Base-by-base conservation (phyloP, 1,139 yeast genomes). In the Geotrichum australiense region DNA sequence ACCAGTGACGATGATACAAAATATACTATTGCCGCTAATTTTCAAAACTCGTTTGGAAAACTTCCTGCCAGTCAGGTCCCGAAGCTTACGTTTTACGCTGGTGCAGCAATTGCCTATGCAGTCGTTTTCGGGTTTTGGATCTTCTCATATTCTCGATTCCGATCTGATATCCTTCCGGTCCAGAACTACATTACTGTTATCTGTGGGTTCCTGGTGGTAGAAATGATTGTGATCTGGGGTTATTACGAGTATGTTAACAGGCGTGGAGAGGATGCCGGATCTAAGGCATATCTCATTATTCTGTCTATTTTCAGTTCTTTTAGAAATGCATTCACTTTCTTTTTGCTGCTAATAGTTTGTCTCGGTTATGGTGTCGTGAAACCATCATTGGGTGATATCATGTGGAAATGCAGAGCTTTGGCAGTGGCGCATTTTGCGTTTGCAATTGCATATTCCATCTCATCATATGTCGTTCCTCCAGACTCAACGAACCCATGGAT, bases 351-450 rank as follows among this genome's bases (percentile, higher is more conserved):
- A 49, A 80, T 89, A 54, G 91, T 93, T 46, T 74, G 94, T 14
- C 69, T 89, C 52, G 98, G 98, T 25, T 93, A 89, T 62, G 96
- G 98, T 47, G 91, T 93, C 42, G 98, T 93, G 30, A 63, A 58
- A 54, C 85, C 95, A 40, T 81, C 87, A 52, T 71, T 93, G 48
- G 86, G 87, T 41, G 76, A 74, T 47, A 60, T 75, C 35, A 87
- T 93, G 96, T 69, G 79, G 56, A 78, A 74, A 59, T 82, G 95
- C 61, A 81, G 86, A 57, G 69, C 85, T 14, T 71, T 87, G 43
- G 86, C 95, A 1, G 80, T 67, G 0, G 65, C 74, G 22, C 93
- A 86, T 56, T 89, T 86, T 57, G 63, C 73, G 15, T 73, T 84
- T 35, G 74, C 86, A 5, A 70, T 80, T 41, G 67, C 77, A 12